Conservation (phyloP, 2,329 filamentous ascomycete genomes). For the Lizonia empirigonia region DNA sequence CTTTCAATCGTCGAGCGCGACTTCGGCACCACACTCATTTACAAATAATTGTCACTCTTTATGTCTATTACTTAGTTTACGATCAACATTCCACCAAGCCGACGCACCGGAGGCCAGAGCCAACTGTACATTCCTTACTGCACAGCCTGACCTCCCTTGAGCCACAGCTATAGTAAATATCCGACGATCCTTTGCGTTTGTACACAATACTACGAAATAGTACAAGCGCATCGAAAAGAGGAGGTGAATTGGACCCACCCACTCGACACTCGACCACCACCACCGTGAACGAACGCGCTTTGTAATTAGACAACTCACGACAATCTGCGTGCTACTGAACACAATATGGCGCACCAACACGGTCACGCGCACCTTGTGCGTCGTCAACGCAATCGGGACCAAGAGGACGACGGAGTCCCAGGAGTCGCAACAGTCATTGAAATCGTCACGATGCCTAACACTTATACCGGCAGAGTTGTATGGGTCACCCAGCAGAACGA, state of each 20-base stretch:
- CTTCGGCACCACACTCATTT: constrained; percentile 46
- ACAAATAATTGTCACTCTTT: constrained; percentile 38
- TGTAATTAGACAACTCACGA: constrained; percentile 3
- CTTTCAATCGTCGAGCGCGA: constrained; percentile 47
- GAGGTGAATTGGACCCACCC: constrained; percentile 13
- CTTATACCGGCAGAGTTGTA: constrained; percentile 55
- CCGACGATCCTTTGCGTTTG: constrained; percentile 21
- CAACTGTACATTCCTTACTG: constrained; percentile 40
- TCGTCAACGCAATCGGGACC: constrained; percentile 32
- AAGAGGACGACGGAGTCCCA: constrained; percentile 14
- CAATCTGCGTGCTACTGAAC: not conserved
- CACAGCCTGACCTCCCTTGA: constrained; percentile 31
- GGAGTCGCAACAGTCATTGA: constrained; percentile 51
- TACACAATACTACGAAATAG: constrained; percentile 33
- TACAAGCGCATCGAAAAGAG: constrained; percentile 18
- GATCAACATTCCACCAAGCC: constrained; percentile 35
- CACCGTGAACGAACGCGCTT: constrained; percentile 4
- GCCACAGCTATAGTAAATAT: constrained; percentile 32
- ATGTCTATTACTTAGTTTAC: constrained; percentile 38
- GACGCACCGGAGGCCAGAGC: constrained; percentile 20
- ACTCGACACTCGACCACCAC: constrained; percentile 6
- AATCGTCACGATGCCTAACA: constrained; percentile 59
- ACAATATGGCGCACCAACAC: constrained; percentile 34
- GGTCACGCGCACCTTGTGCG: constrained; percentile 36
- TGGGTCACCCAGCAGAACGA: constrained; percentile 31